phyloP scores from a whole-genome alignment of 208 protist genomes.

The Trypanosoma cruzi region DNA sequence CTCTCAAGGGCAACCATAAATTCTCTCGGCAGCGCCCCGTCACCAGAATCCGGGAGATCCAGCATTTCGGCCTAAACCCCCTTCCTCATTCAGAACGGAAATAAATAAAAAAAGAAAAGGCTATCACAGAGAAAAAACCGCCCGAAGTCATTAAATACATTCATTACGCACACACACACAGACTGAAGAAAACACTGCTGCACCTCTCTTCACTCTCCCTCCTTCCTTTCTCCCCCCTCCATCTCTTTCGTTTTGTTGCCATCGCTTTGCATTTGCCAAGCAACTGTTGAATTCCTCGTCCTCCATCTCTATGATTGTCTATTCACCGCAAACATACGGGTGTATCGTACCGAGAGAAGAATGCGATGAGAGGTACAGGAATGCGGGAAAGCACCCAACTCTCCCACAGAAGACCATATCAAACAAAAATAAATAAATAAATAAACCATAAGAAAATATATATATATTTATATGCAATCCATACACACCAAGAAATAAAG shows the following conservation, averaged over 20 bases:
- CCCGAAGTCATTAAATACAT: neutral
- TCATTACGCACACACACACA: neutral
- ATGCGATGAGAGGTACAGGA: neutral
- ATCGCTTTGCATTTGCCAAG: neutral
- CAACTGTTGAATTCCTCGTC: too few species aligned
- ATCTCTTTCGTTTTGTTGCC: neutral
- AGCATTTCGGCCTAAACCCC: neutral
- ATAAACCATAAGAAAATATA: too few species aligned
- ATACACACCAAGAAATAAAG: neutral
- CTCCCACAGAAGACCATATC: neutral
- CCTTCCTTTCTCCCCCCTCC: neutral
- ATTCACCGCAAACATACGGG: neutral
- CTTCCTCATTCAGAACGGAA: neutral
- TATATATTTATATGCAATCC: neutral
- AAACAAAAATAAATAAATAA: neutral
- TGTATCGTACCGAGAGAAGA: neutral
- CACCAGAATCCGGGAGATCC: neutral
- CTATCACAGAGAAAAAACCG: neutral
- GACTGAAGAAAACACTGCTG: too few species aligned
- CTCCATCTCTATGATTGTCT: neutral
- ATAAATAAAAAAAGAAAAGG: neutral
- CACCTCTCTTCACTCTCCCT: neutral
- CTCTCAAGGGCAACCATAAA: constrained; percentile 21
- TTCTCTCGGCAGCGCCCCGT: constrained; percentile 4
- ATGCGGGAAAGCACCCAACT: neutral